Percentiles rank a stretch among this genome's conserved stretches.
phyloP scores from a whole-genome alignment of 2,329 filamentous ascomycete species.

The Fonsecaea nubica region DNA sequence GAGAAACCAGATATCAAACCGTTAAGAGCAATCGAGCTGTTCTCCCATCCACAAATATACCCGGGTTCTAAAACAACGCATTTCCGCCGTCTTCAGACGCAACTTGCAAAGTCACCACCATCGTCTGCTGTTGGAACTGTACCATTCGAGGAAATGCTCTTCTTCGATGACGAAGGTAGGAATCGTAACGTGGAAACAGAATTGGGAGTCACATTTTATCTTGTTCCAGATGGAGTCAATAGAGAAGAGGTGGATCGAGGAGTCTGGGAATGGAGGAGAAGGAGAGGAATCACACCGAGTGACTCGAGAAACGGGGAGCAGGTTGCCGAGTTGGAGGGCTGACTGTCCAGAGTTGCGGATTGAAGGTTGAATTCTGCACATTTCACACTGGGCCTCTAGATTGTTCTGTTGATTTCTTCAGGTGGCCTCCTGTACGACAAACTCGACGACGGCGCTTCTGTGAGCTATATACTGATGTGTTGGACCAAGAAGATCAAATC shows the following conservation, averaged over 20 bases:
- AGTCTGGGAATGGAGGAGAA: conserved; percentile 78
- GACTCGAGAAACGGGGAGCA: conserved; percentile 13
- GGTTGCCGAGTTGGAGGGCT: conserved; percentile 14
- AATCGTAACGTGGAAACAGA: conserved; percentile 79
- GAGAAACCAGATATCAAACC: conserved; percentile 67
- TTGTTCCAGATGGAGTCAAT: conserved; percentile 80
- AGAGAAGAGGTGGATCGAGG: conserved; percentile 79
- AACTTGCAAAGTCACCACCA: conserved; percentile 7
- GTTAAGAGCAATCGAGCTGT: conserved; percentile 57
- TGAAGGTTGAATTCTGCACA: neutral
- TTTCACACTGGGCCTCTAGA: too few relatives aligned
- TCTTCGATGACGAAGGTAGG: conserved; percentile 90
- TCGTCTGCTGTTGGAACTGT: conserved; percentile 55
- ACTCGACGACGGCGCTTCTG: neutral
- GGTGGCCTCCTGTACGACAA: neutral
- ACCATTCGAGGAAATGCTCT: conserved; percentile 82
- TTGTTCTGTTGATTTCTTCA: neutral
- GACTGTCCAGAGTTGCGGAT: neutral
- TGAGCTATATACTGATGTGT: neutral
- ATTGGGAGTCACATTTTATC: conserved; percentile 81
- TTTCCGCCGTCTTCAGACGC: conserved; percentile 74
- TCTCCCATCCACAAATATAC: conserved; percentile 67
- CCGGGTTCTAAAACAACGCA: conserved; percentile 85
- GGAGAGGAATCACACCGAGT: conserved; percentile 60
- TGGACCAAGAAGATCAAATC: neutral